Base-by-base conservation (phyloP, 2,329 filamentous ascomycete genomes). In the Diaporthe ampelina region DNA sequence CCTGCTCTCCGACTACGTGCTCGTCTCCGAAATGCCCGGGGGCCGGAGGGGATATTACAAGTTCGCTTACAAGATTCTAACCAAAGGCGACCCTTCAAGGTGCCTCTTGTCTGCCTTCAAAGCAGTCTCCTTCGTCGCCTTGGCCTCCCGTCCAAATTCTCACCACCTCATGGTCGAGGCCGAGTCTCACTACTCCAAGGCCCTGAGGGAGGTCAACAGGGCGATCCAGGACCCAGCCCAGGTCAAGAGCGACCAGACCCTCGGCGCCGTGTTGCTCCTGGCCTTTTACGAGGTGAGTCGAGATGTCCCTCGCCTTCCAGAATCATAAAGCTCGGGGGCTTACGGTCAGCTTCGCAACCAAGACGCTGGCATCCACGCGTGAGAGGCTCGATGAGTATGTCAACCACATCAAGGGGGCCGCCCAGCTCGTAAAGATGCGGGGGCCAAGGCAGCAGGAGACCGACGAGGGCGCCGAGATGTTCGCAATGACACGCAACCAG, bases 1-100 rank as follows among this genome's bases (percentile, higher is more conserved):
- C 70, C 77, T 79, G 24, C 73, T 79, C 17, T 76, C 78, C 6
- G 77, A 79, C 59, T 79, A 76, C 24, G 77, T 79, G 11, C 70
- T 72, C 10, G 48, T 70, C 37, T 71, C 72, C 8, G 37, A 65
- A 21, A 61, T 59, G 72, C 52, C 45, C 13, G 61, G 40, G 8
- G 72, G 65, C 21, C 65, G 57, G 26, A 59, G 72, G 48, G 52
- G 65, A 17, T 54, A 70, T 24, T 69, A 71, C 57, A 70, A 70
- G 26, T 69, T 74, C 37, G 56, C 59, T 11, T 69, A 69, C 56
- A 63, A 70, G 48, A 70, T 74, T 29, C 72, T 63, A 11, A 71
- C 54, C 11, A 57, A 21, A 57, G 65, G 65, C 21, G 45, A 74
- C 19, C 45, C 72, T 15, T 59, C 72, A 21, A 77, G 76, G 35